Percentiles rank a stretch among this genome's conserved stretches.
phyloP scores from a whole-genome alignment of 2,329 filamentous ascomycete genomes.

The Chaetomium globosum region DNA sequence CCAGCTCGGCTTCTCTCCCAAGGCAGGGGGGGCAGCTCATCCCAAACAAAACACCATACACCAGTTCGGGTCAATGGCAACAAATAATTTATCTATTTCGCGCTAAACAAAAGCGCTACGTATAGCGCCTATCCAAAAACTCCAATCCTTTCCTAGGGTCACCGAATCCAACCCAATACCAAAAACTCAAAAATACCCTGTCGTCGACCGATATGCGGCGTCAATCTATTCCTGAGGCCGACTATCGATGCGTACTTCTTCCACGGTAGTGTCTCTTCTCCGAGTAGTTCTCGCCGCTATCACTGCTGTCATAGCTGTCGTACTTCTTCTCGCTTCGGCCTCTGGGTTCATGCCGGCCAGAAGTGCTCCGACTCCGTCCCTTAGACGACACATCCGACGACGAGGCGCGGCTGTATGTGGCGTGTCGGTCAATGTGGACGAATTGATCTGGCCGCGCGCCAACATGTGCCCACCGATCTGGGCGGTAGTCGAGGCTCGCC shows the following conservation, averaged over 20 bases:
- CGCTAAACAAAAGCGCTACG: neutral
- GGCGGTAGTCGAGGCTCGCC: slow-evolving; percentile 28
- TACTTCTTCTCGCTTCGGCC: slow-evolving; percentile 22
- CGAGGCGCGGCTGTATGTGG: slow-evolving; percentile 24
- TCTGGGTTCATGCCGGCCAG: slow-evolving; percentile 24
- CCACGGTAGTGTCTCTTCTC: slow-evolving; percentile 28
- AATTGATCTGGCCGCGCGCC: slow-evolving; percentile 30
- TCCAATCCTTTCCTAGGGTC: neutral
- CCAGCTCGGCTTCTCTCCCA: neutral
- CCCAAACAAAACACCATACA: neutral
- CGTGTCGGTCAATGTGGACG: slow-evolving; percentile 19
- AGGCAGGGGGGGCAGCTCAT: too few relatives aligned
- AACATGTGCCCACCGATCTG: slow-evolving; percentile 15
- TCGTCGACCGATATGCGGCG: too few relatives aligned
- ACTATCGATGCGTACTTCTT: slow-evolving; percentile 23
- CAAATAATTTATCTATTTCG: neutral
- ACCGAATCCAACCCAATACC: neutral
- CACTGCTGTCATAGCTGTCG: slow-evolving; percentile 28
- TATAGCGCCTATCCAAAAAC: neutral
- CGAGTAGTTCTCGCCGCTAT: slow-evolving; percentile 27
- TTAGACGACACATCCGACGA: slow-evolving; percentile 23
- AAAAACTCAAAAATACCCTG: neutral
- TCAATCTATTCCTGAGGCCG: neutral
- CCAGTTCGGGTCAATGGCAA: neutral
- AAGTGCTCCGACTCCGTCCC: slow-evolving; percentile 20